Evolutionary conservation across 805 yeast species (phyloP), one percentile per base, ranked within the genome.

Genomic region (Torulaspora microellipsoides): DNA sequence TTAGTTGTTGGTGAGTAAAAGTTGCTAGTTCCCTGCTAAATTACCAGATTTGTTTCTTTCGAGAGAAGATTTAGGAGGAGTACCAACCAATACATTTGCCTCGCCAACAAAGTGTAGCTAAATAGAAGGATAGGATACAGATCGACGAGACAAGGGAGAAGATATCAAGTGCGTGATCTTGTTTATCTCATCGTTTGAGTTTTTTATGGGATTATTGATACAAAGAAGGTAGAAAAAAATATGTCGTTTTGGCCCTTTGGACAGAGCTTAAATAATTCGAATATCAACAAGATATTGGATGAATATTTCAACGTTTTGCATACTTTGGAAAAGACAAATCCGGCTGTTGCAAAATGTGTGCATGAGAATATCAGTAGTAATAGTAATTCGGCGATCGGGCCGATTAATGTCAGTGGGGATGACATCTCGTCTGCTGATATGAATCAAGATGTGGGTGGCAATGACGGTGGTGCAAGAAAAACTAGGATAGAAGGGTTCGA

Each of bases 231-330:
- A 20, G 27, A 27, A 10, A 49, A 49, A 25, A 20, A 20, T 20
- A 70, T 70, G 75, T 69, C 75, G 14, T 65, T 66, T 51, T 71
- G 75, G 75, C 73, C 73, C 15, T 69, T 70, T 55, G 72, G 71
- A 57, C 69, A 66, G 53, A 62, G 59, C 48, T 51, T 53, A 28
- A 58, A 55, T 31, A 53, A 60, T 23, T 60, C 70, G 27, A 62
- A 67, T 42, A 62, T 70, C 27, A 66, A 62, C 49, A 64, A 65
- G 51, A 61, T 68, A n/a, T 56, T 73, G 46, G 74, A 68, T 34
- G 68, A 66, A 27, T 70, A 70, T 48, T 67, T 67, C 49, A 58
- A 56, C 27, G 53, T 59, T 7, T 42, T 62, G 31, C 59, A 56
- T 40, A 37, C 50, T 11, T 45, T 64, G 31, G 65, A 62, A 33